Conservation (phyloP, 306 rosid species). For the Dalbergia cultrata region DNA sequence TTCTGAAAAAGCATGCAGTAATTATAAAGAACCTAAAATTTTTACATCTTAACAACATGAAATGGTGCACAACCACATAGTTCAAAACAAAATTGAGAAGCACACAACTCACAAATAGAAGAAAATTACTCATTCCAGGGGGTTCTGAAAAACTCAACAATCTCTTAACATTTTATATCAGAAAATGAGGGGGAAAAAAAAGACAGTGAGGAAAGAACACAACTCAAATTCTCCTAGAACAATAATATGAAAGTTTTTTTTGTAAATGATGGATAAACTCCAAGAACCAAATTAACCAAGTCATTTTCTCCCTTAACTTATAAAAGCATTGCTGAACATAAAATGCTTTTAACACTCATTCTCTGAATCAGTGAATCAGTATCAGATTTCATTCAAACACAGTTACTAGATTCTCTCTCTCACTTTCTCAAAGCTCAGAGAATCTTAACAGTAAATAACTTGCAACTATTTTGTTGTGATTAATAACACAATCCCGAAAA, state of each 20-base stretch:
- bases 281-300: constrained; percentile 22
- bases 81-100: constrained; percentile 34
- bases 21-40: not conserved
- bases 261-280: not conserved
- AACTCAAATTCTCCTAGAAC: not conserved
- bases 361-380: no score
- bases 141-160: constrained; percentile 20
- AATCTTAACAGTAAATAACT: not conserved
- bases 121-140: not conserved
- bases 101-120: constrained; percentile 12
- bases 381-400: no score
- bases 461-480: not conserved
- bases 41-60: constrained; percentile 21
- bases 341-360: not conserved
- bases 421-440: no score
- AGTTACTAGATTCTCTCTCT: no score
- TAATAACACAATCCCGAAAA: not conserved
- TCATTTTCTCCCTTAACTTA: not conserved
- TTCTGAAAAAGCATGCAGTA: no score
- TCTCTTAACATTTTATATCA: not conserved
- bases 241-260: not conserved
- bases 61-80: not conserved
- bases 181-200: not conserved
- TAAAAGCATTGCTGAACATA: constrained; percentile 2
- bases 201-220: not conserved